Evolutionary conservation across 2,329 filamentous ascomycete species (phyloP).

Genomic region (Alternaria novae-zelandiae): DNA sequence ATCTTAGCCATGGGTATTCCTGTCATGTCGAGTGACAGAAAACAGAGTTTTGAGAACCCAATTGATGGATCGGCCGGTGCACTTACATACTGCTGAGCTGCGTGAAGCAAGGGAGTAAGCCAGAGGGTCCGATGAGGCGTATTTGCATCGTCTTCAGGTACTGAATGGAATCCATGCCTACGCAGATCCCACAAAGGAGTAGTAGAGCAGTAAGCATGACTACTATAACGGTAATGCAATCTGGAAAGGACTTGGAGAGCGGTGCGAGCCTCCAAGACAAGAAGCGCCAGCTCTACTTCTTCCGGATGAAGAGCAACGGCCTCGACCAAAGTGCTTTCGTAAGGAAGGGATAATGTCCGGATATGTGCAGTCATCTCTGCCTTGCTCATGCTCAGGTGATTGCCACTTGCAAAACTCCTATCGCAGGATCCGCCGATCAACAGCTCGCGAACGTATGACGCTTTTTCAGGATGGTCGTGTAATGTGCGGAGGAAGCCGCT

Average conservation of each 20-base stretch:
- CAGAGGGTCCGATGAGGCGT: neutral
- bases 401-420: neutral
- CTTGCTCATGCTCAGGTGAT: neutral
- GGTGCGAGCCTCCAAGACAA: neutral
- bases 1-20: neutral
- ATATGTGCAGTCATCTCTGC: neutral
- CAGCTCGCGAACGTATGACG: neutral
- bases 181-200: neutral
- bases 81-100: neutral
- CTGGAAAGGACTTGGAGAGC: neutral
- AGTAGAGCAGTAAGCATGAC: neutral
- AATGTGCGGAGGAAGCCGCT: neutral
- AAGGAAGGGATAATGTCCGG: neutral
- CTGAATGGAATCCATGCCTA: neutral
- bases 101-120: neutral
- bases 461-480: neutral
- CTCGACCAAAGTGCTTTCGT: neutral
- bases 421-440: neutral
- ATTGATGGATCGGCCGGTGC: neutral
- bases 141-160: neutral
- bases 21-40: neutral
- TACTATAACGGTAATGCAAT: neutral
- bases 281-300: neutral
- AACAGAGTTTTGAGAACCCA: neutral
- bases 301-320: neutral